A percentile compares a stretch with the other conserved stretches of the same genome.
Evolutionary conservation across 176 grass and related monocot genomes (phyloP).

Genomic region (Eleusine indica): DNA sequence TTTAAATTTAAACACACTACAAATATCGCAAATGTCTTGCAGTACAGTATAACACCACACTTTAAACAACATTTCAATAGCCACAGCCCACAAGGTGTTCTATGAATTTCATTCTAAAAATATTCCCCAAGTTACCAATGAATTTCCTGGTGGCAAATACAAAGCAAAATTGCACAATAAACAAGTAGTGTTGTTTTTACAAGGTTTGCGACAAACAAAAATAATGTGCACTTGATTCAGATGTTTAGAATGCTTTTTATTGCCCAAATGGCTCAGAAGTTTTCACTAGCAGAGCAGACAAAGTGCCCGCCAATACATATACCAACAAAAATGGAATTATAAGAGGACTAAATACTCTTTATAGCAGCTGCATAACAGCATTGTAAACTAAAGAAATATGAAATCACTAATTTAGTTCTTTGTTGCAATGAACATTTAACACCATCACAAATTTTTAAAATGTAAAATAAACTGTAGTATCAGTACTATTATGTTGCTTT

Average conservation of each 20-base stretch:
- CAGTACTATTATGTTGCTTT: slow-evolving; percentile 9
- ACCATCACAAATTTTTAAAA: background rate
- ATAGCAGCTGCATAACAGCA: background rate
- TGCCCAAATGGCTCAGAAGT: background rate
- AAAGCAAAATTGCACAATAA: background rate
- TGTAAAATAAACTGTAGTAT: background rate
- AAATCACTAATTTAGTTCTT: background rate
- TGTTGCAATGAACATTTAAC: slow-evolving; percentile 8
- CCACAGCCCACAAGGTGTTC: background rate
- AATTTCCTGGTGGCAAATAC: slow-evolving; percentile 6
- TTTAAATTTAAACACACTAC: slow-evolving; percentile 10
- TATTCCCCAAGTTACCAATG: background rate
- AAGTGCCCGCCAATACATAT: slow-evolving; percentile 5
- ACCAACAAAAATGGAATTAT: slow-evolving; percentile 22
- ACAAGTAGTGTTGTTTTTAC: slow-evolving; percentile 16
- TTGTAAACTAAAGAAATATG: slow-evolving; percentile 10
- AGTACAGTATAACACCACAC: background rate
- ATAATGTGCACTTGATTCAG: background rate
- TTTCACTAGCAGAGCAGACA: slow-evolving; percentile 1
- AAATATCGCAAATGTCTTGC: slow-evolving; percentile 3
- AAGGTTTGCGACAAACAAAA: slow-evolving; percentile 14
- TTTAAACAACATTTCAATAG: slow-evolving; percentile 22
- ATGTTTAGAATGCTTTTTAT: slow-evolving; percentile 31
- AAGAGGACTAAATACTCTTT: slow-evolving; percentile 17
- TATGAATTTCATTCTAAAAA: slow-evolving; percentile 30